Evolutionary conservation across 805 yeast genomes (phyloP).

Genomic region (Clavispora vitiphila): DNA sequence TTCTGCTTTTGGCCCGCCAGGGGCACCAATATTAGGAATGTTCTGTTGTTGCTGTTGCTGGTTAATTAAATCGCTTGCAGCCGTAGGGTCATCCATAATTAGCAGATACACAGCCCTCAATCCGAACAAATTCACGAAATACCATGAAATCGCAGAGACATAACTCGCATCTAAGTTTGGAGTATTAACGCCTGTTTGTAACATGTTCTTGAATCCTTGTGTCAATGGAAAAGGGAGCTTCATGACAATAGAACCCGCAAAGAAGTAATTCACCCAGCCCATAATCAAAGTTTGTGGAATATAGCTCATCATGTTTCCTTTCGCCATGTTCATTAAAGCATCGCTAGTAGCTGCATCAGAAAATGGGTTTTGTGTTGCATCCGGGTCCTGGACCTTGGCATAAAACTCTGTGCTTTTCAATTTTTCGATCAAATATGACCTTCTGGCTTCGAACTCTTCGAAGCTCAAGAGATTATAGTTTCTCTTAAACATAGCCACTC

Average conservation of each 20-base stretch:
- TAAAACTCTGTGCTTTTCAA: slow-evolving; percentile 52
- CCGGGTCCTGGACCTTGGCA: slow-evolving; percentile 41
- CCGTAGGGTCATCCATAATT: slow-evolving; percentile 49
- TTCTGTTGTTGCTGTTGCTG: slow-evolving; percentile 35
- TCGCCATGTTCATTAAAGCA: slow-evolving; percentile 68
- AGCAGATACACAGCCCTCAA: slow-evolving; percentile 73
- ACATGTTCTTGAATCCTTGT: slow-evolving; percentile 82
- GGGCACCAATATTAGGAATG: slow-evolving; percentile 41
- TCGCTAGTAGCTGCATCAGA: slow-evolving; percentile 70
- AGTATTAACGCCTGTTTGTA: slow-evolving; percentile 83
- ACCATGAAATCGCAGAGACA: slow-evolving; percentile 95
- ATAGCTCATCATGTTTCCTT: slow-evolving; percentile 75
- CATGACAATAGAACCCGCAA: slow-evolving; percentile 82
- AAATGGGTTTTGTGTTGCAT: slow-evolving; percentile 53
- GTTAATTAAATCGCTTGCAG: slow-evolving; percentile 41
- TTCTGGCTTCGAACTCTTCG: slow-evolving; percentile 51
- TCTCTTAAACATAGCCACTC: slow-evolving; percentile 52
- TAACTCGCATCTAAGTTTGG: slow-evolving; percentile 84
- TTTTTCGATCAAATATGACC: slow-evolving; percentile 40
- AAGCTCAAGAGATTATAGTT: slow-evolving; percentile 49
- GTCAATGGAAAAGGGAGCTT: slow-evolving; percentile 88
- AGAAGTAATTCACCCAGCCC: slow-evolving; percentile 95
- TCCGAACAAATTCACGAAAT: slow-evolving; percentile 83
- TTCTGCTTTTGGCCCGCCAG: slow-evolving; percentile 59
- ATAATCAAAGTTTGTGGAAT: slow-evolving; percentile 90